phyloP scores from a whole-genome alignment of 2,329 filamentous ascomycete species.

The Rugonectria rugulosa region DNA sequence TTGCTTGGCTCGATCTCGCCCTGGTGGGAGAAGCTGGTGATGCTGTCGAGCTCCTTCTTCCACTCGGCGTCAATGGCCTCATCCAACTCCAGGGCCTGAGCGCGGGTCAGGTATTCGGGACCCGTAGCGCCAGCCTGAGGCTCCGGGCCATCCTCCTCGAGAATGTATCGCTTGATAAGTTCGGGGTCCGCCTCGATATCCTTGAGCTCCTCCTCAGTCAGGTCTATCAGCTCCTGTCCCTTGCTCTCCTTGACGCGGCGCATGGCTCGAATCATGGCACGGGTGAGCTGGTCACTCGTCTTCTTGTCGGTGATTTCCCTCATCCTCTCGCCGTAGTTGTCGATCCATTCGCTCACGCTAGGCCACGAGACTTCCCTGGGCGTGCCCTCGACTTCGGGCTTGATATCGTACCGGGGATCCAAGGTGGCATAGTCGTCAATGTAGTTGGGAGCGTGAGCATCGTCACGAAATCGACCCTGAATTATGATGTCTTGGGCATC shows the following conservation, averaged over 20 bases:
- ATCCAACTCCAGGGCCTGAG: slow-evolving; percentile 48
- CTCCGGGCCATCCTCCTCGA: slow-evolving; percentile 40
- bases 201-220: slow-evolving; percentile 58
- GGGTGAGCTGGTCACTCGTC: slow-evolving; percentile 51
- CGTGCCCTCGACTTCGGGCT: slow-evolving; percentile 57
- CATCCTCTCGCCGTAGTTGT: slow-evolving; percentile 63
- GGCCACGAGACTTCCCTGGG: slow-evolving; percentile 65
- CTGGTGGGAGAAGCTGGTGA: slow-evolving; percentile 41
- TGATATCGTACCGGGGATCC: slow-evolving; percentile 80
- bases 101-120: slow-evolving; percentile 42
- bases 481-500: slow-evolving; percentile 75
- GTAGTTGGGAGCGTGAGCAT: slow-evolving; percentile 77
- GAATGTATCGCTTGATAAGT: slow-evolving; percentile 48
- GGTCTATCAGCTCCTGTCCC: slow-evolving; percentile 54
- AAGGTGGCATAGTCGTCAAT: slow-evolving; percentile 83
- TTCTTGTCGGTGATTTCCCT: slow-evolving; percentile 51
- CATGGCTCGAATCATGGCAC: slow-evolving; percentile 52
- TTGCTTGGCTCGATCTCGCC: slow-evolving; percentile 43
- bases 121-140: slow-evolving; percentile 36
- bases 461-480: slow-evolving; percentile 75
- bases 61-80: slow-evolving; percentile 47
- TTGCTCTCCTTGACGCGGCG: slow-evolving; percentile 51
- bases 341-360: slow-evolving; percentile 63
- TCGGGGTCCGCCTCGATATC: slow-evolving; percentile 51
- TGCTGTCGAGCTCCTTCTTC: slow-evolving; percentile 48